Evolutionary conservation across 768 basidiomycete genomes (phyloP).

Genomic region (Xerocomellus dryophilus): DNA sequence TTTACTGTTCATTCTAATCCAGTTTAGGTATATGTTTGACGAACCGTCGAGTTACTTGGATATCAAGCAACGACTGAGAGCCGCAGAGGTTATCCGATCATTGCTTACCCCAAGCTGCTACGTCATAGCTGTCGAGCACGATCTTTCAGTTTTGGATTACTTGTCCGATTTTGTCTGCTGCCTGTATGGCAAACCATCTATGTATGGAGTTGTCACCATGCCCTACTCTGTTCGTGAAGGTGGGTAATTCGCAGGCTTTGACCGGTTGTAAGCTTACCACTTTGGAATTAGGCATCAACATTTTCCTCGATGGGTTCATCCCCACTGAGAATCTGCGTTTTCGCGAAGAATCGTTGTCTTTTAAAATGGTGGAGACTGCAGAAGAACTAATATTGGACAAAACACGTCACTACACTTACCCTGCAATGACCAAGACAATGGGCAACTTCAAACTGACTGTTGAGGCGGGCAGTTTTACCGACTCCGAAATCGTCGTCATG

Average conservation of each 20-base stretch:
- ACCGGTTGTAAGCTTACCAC: background rate
- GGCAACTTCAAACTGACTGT: conserved; percentile 95
- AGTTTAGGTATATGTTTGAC: conserved; percentile 91
- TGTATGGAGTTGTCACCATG: conserved; percentile 99
- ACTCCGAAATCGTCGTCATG: conserved; percentile 99
- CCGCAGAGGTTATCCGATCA: conserved; percentile 91
- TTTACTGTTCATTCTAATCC: conserved; percentile 1
- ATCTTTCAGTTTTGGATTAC: conserved; percentile 96
- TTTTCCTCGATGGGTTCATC: conserved; percentile 98
- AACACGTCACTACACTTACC: conserved; percentile 88
- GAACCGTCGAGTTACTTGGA: conserved; percentile 98
- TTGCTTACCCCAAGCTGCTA: conserved; percentile 83
- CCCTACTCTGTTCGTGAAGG: conserved; percentile 98
- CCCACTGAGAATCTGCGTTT: conserved; percentile 98
- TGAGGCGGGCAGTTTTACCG: conserved; percentile 87
- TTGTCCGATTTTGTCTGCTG: conserved; percentile 98
- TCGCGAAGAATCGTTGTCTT: conserved; percentile 91
- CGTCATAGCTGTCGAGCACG: conserved; percentile 97
- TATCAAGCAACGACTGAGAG: conserved; percentile 90
- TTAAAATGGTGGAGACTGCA: conserved; percentile 96
- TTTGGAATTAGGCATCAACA: conserved; percentile 79
- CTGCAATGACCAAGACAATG: conserved; percentile 94
- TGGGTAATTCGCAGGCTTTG: conserved; percentile 29
- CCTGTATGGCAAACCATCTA: conserved; percentile 93
- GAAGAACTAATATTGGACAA: conserved; percentile 88